Evolutionary conservation across 2,329 filamentous ascomycete genomes (phyloP), one percentile per base, ranked within the genome.

Genomic region (Madurella fahalii): DNA sequence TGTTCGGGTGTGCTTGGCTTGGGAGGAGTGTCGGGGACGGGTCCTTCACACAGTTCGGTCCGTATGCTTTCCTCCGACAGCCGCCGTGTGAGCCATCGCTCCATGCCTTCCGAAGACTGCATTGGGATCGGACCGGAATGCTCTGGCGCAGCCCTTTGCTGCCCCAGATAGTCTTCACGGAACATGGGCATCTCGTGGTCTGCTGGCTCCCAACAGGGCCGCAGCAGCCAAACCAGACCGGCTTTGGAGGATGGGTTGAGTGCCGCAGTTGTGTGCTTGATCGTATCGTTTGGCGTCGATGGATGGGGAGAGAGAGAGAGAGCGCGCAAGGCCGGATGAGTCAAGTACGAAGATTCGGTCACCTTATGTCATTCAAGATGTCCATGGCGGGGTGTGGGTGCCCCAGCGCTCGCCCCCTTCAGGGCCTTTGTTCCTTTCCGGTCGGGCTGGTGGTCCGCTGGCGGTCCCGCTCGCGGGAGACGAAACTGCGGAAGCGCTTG

Each of bases 1-100:
- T 70, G 68, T 25, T 25, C 25, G 5, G 70, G 70, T 1, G 69
- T 68, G 32, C 53, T 60, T 12, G 69, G 60, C 32, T 54, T 61
- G 25, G 15, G 55, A 9, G 74, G 74, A 47, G 69, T 75, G 44
- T 79, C 77, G 25, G 67, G 69, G 15, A 84, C 44, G 1, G 75
- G 81, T 0, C 81, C 82, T 52, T 85, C 82, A 62, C 82, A 84
- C 9, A 85, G 69, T 31, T 85, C 82, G 25, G 80, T 82, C 18
- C 77, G 74, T 39, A 85, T 78, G 64, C 80, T 84, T 65, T 84
- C 82, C 57, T 84, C 81, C 0, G 82, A 85, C 30, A 75, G 66
- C 40, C 69, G 74, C 49, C 74, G 72, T 40, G 53, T 50, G 47
- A 70, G 43, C 47, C 61, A 58, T 17, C 51, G 51, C n/a, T 32